A percentile compares a stretch with the other conserved stretches of the same genome.
These are phyloP conservation scores for Xylaria palmicola DNA, from an alignment of 495 filamentous ascomycete genomes.

Conservation along the genomic window DNA sequence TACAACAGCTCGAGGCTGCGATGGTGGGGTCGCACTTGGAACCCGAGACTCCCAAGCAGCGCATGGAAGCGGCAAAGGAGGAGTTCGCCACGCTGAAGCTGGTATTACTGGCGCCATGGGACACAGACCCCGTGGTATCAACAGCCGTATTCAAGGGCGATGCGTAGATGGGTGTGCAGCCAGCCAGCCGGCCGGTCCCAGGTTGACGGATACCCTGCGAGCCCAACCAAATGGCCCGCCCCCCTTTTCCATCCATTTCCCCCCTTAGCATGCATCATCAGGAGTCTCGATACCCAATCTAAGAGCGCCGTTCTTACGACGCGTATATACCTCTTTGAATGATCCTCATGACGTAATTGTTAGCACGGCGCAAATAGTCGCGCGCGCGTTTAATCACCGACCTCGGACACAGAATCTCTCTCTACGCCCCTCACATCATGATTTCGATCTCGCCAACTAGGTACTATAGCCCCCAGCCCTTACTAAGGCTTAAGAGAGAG, in stretches of 20 bases:
- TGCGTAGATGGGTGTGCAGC: constrained; percentile 23
- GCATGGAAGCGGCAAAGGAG: constrained; percentile 28
- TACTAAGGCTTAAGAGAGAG: no score
- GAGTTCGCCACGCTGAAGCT: constrained; percentile 30
- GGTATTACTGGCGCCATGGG: constrained; percentile 28
- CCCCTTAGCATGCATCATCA: not conserved
- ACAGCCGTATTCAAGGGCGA: constrained; percentile 29
- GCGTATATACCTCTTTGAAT: not conserved
- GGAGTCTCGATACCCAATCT: constrained; percentile 1
- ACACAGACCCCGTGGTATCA: constrained; percentile 24
- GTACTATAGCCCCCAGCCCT: not conserved
- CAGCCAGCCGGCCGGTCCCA: not conserved
- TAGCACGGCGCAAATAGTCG: not conserved
- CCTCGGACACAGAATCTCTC: not conserved
- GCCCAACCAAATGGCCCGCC: not conserved
- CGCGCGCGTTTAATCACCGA: not conserved
- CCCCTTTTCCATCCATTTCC: no score
- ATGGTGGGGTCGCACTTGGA: constrained; percentile 4
- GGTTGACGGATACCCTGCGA: not conserved
- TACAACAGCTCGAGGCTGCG: constrained; percentile 14
- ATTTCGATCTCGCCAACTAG: not conserved
- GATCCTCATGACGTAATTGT: no score
- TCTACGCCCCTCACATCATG: not conserved
- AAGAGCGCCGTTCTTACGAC: not conserved
- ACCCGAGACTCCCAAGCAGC: constrained; percentile 20